Evolutionary conservation across 1,284 basidiomycete genomes (phyloP).

Genomic region (Trichosporon coremiiforme): DNA sequence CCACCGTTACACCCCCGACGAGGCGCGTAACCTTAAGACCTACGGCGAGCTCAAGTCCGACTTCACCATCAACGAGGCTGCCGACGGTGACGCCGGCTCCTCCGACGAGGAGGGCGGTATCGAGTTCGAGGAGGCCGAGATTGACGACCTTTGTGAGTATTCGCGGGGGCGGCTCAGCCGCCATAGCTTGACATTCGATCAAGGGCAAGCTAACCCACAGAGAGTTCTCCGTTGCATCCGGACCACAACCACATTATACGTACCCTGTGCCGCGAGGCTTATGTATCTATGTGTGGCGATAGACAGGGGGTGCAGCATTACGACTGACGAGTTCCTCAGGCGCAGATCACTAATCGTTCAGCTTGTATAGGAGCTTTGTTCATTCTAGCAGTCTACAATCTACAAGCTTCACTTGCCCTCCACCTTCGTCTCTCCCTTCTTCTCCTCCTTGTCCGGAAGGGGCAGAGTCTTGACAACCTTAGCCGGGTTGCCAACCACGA

Average conservation of each 20-base stretch:
- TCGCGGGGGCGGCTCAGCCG: not conserved
- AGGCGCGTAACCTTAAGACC: slow-evolving; percentile 77
- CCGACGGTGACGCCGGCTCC: slow-evolving; percentile 61
- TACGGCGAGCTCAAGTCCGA: slow-evolving; percentile 97
- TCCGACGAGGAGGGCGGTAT: slow-evolving; percentile 76
- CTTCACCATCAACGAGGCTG: slow-evolving; percentile 98
- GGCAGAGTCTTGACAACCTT: slow-evolving; percentile 55
- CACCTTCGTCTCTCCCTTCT: not conserved
- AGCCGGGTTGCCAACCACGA: slow-evolving; percentile 60
- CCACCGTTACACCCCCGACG: slow-evolving; percentile 97
- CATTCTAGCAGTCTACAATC: not conserved
- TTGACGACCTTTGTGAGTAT: slow-evolving; percentile 56
- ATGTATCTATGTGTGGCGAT: slow-evolving; percentile 11
- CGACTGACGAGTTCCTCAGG: no score
- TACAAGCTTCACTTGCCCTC: not conserved
- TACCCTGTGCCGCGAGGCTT: slow-evolving; percentile 17
- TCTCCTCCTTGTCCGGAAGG: slow-evolving; percentile 35
- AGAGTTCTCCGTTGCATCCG: slow-evolving; percentile 17
- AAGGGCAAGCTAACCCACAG: not conserved
- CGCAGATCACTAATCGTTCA: no score
- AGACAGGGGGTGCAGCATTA: not conserved
- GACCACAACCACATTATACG: slow-evolving; percentile 15
- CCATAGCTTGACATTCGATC: not conserved
- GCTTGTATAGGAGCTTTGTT: not conserved
- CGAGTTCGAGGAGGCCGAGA: slow-evolving; percentile 77